These are phyloP conservation scores for Petunia hybrid DNA, from an alignment of 305 asterid genomes.

Conservation along the genomic window DNA sequence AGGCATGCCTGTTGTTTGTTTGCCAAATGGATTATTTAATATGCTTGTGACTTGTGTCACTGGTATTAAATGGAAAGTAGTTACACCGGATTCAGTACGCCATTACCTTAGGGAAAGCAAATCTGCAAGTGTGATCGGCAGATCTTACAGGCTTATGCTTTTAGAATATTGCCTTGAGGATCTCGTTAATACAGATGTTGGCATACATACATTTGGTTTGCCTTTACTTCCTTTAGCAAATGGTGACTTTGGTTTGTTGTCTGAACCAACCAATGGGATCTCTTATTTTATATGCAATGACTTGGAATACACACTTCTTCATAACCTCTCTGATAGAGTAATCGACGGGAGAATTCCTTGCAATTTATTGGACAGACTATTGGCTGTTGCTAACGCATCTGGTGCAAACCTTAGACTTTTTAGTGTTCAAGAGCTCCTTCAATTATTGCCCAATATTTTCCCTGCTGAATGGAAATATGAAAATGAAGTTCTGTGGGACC, in stretches of 20 bases:
- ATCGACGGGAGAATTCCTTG: conserved; percentile 77
- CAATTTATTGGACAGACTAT: conserved; percentile 62
- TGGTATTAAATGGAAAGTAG: conserved; percentile 60
- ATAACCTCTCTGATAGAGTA: conserved; percentile 65
- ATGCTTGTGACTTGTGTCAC: conserved; percentile 72
- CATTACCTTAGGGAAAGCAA: conserved; percentile 65
- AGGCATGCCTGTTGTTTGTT: conserved; percentile 86
- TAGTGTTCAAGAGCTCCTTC: conserved; percentile 61
- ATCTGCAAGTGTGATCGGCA: conserved; percentile 51
- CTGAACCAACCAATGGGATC: conserved; percentile 61
- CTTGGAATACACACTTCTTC: conserved; percentile 81
- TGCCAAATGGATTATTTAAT: conserved; percentile 71
- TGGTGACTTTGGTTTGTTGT: conserved; percentile 81
- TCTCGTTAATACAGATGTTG: conserved; percentile 86
- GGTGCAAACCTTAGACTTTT: conserved; percentile 79
- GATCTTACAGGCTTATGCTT: conserved; percentile 66
- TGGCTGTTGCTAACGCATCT: conserved; percentile 77
- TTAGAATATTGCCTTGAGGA: conserved; percentile 97
- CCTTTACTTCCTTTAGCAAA: conserved; percentile 92
- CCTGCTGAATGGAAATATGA: conserved; percentile 87
- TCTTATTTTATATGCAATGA: conserved; percentile 84
- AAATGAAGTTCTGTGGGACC: conserved; percentile 75
- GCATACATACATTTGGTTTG: conserved; percentile 61
- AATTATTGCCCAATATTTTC: conserved; percentile 66
- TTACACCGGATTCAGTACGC: conserved; percentile 91